Percentiles rank a stretch among this genome's conserved stretches.
Evolutionary conservation across 805 yeast species (phyloP).

Genomic region (Spathaspora girioi): DNA sequence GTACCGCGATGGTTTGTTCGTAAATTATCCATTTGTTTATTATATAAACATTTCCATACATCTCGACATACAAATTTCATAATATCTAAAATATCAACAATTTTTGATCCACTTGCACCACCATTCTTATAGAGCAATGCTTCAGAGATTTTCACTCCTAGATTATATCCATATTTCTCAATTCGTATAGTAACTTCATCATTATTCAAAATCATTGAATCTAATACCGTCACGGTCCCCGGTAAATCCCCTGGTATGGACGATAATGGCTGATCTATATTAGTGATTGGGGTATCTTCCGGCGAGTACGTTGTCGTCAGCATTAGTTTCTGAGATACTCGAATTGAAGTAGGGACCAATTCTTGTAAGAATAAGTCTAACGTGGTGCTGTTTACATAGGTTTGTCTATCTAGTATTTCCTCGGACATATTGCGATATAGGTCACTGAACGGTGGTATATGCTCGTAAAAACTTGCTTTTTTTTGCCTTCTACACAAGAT

Average conservation of each 20-base stretch:
- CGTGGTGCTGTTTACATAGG: slow-evolving; percentile 51
- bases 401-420: slow-evolving; percentile 18
- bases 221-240: slow-evolving; percentile 42
- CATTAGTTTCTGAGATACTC: slow-evolving; percentile 50
- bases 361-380: slow-evolving; percentile 71
- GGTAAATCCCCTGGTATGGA: slow-evolving; percentile 30
- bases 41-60: slow-evolving; percentile 77
- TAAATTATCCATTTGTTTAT: slow-evolving; percentile 86
- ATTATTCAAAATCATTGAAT: slow-evolving; percentile 28
- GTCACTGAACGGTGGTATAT: no score
- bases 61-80: slow-evolving; percentile 93
- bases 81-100: slow-evolving; percentile 67
- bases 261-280: slow-evolving; percentile 25
- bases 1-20: slow-evolving; percentile 90
- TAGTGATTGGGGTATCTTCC: slow-evolving; percentile 16
- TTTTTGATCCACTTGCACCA: slow-evolving; percentile 19
- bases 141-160: slow-evolving; percentile 58
- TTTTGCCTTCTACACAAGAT: no score
- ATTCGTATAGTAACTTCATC: slow-evolving; percentile 58
- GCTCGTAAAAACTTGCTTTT: no score
- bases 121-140: slow-evolving; percentile 40
- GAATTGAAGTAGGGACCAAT: slow-evolving; percentile 66
- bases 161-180: slow-evolving; percentile 66
- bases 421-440: slow-evolving; percentile 9
- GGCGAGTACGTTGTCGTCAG: slow-evolving; percentile 13